Evolutionary conservation across 352 stramenopile species (phyloP).

Genomic region (Globisporangium paddicum): DNA sequence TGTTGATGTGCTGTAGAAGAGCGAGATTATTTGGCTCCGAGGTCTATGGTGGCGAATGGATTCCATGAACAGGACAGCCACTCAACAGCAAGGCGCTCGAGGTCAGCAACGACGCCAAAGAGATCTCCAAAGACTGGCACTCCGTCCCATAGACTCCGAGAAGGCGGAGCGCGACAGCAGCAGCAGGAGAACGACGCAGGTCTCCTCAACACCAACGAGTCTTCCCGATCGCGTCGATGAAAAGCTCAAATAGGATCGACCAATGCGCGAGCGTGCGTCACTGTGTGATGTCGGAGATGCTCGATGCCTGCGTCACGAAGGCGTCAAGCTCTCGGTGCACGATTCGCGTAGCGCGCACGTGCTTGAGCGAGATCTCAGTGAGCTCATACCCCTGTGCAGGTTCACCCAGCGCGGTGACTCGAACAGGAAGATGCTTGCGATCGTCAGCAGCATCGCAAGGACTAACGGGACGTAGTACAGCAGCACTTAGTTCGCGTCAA

Average conservation of each 20-base stretch:
- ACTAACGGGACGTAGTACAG: constrained; percentile 1
- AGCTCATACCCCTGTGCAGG: constrained; percentile 33
- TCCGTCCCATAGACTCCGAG: neutral
- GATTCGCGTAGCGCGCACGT: constrained; percentile 18
- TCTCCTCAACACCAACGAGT: neutral
- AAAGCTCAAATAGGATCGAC: constrained; percentile 6
- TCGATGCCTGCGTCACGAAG: constrained; percentile 21
- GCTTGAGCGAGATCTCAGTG: constrained; percentile 25
- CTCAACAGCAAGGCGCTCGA: neutral
- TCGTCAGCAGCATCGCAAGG: constrained; percentile 19
- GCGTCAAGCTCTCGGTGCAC: constrained; percentile 22
- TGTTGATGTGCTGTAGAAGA: neutral
- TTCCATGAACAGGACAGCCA: neutral
- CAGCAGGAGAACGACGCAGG: neutral
- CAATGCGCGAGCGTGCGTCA: constrained; percentile 16
- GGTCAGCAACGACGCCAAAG: neutral
- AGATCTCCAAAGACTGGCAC: neutral
- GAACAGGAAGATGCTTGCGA: constrained; percentile 35
- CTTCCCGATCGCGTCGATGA: neutral
- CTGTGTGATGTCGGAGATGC: neutral
- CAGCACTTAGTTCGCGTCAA: neutral
- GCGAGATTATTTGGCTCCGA: neutral
- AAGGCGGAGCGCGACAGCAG: neutral
- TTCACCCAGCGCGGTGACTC: constrained; percentile 53
- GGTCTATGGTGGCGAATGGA: neutral